Percentiles rank a stretch among this genome's conserved stretches.
Conservation (phyloP, 208 protist genomes). For the Acanthamoeba lenticulata region DNA sequence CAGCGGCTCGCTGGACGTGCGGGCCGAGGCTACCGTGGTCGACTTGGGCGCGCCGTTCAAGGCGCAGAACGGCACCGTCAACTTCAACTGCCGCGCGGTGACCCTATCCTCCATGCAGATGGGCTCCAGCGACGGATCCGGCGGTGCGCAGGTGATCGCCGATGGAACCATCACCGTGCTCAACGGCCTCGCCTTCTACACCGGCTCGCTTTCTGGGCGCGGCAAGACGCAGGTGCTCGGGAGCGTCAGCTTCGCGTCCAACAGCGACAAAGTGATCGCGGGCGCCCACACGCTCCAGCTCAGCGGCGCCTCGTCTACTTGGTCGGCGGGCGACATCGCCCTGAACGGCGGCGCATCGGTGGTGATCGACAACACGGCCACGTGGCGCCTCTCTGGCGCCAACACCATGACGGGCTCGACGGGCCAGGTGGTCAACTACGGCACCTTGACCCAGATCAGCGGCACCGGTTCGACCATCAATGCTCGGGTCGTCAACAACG, state of each 20-base stretch:
- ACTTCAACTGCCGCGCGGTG: conserved; percentile 46
- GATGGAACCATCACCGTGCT: conserved; percentile 34
- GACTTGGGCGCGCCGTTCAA: conserved; percentile 26
- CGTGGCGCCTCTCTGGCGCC: background rate
- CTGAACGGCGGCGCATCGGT: background rate
- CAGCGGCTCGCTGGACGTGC: background rate
- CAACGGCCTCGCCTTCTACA: background rate
- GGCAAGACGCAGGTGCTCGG: background rate
- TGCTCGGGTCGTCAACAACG: too few species aligned
- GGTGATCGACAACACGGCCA: background rate
- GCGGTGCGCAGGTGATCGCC: background rate
- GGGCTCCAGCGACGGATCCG: background rate
- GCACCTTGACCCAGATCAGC: too few species aligned
- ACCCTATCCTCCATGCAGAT: conserved; percentile 47
- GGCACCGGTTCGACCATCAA: background rate
- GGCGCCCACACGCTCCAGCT: conserved; percentile 2
- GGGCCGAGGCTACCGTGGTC: conserved; percentile 38
- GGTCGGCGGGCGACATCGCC: background rate
- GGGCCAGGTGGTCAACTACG: too few species aligned
- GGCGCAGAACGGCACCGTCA: conserved; percentile 36
- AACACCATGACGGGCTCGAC: too few species aligned
- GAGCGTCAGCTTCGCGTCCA: background rate
- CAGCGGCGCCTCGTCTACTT: background rate
- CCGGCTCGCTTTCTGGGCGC: background rate
- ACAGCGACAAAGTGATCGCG: background rate